phyloP scores from a whole-genome alignment of 306 rosid species.

The Acmispon strigosus region DNA sequence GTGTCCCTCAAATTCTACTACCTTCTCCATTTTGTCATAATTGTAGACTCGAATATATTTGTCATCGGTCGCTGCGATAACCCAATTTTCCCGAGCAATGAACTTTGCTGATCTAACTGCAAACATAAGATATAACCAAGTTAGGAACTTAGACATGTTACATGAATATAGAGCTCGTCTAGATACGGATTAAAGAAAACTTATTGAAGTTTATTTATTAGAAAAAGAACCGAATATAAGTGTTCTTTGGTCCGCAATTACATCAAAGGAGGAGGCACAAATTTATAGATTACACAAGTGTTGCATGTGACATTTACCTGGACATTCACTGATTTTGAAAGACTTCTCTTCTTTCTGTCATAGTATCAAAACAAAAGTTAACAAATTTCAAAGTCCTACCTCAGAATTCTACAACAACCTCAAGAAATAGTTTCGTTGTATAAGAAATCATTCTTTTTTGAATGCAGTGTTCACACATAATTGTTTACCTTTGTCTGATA shows the following conservation, averaged over 20 bases:
- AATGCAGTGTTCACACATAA: neutral
- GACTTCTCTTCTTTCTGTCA: slow-evolving; percentile 49
- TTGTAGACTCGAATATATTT: slow-evolving; percentile 40
- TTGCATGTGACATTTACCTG: slow-evolving; percentile 36
- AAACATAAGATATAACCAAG: neutral
- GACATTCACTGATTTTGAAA: slow-evolving; percentile 42
- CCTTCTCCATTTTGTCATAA: slow-evolving; percentile 32
- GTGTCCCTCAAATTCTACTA: slow-evolving; percentile 48
- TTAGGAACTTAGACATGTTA: neutral
- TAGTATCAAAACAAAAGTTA: slow-evolving; percentile 11
- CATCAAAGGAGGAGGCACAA: too few species aligned
- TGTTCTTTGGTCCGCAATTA: too few species aligned
- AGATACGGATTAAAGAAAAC: too few species aligned
- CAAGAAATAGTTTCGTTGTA: too few species aligned
- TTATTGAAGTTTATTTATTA: too few species aligned
- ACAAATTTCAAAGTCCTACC: neutral
- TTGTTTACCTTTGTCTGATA: slow-evolving; percentile 46
- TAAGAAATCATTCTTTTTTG: too few species aligned
- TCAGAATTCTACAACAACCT: neutral
- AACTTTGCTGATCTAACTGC: slow-evolving; percentile 72
- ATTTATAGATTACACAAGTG: too few species aligned
- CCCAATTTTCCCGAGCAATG: slow-evolving; percentile 45
- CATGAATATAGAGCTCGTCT: too few species aligned
- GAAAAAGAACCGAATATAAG: too few species aligned
- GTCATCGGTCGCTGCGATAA: slow-evolving; percentile 47